A percentile compares a stretch with the other conserved stretches of the same genome.
These are phyloP conservation scores for Thalassiosira mediterranea DNA, from an alignment of 352 stramenopile species.

Conservation along the genomic window DNA sequence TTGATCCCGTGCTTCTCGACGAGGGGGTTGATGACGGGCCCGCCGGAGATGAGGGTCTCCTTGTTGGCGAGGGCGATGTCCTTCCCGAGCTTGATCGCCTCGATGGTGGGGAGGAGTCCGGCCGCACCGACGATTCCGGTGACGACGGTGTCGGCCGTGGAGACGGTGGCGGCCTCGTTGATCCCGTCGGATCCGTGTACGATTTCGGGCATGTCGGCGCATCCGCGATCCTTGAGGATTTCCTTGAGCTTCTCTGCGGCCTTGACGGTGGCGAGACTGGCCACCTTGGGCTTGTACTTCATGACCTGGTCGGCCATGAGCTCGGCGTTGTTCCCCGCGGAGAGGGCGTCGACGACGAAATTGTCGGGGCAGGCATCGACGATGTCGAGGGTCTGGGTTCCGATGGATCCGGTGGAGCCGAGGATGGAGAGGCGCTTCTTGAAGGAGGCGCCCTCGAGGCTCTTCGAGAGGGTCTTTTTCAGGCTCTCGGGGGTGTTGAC, in stretches of 20 bases:
- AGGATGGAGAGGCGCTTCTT: constrained; percentile 80
- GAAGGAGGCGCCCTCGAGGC: constrained; percentile 73
- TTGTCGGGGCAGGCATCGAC: constrained; percentile 85
- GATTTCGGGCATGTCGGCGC: constrained; percentile 76
- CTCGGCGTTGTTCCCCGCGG: constrained; percentile 83
- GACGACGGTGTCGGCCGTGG: constrained; percentile 85
- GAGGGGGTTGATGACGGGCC: constrained; percentile 86
- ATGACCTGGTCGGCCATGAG: constrained; percentile 86
- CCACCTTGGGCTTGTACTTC: constrained; percentile 83
- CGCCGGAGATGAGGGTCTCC: constrained; percentile 88
- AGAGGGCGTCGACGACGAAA: constrained; percentile 86
- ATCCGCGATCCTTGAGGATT: constrained; percentile 59
- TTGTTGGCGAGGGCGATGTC: constrained; percentile 90
- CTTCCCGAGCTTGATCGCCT: constrained; percentile 86
- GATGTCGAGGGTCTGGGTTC: constrained; percentile 89
- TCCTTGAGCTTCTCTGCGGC: constrained; percentile 69
- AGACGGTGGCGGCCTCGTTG: constrained; percentile 79
- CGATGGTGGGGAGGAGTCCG: constrained; percentile 83
- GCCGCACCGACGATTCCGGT: constrained; percentile 88
- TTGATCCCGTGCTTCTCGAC: constrained; percentile 86
- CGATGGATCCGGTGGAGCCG: constrained; percentile 85
- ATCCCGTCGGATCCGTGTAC: constrained; percentile 83
- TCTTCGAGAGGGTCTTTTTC: constrained; percentile 66
- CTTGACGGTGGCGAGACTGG: constrained; percentile 66
- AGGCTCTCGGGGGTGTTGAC: constrained; percentile 68